These are phyloP conservation scores for Corynascus novoguineensis DNA, from an alignment of 495 filamentous ascomycete genomes.

Conservation along the genomic window DNA sequence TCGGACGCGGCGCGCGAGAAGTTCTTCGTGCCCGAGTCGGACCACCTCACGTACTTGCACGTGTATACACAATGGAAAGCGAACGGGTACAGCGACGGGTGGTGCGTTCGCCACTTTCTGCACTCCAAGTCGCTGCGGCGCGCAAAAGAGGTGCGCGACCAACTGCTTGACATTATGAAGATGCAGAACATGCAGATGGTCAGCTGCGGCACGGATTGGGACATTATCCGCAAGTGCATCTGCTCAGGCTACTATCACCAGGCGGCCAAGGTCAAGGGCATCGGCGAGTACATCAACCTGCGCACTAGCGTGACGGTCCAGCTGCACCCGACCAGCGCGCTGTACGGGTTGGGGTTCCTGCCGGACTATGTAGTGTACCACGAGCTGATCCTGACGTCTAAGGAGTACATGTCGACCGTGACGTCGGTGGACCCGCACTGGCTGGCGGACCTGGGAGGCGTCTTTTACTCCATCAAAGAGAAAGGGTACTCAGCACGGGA, in stretches of 20 bases:
- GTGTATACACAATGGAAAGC: constrained; percentile 94
- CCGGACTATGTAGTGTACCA: constrained; percentile 98
- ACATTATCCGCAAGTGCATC: constrained; percentile 90
- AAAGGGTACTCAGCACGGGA: constrained; percentile 92
- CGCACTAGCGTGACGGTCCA: constrained; percentile 90
- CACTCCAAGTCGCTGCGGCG: constrained; percentile 86
- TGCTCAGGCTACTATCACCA: constrained; percentile 98
- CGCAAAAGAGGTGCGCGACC: constrained; percentile 89
- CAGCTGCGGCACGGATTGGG: constrained; percentile 95
- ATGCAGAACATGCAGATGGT: constrained; percentile 82
- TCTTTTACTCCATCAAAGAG: constrained; percentile 97
- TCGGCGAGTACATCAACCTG: constrained; percentile 95
- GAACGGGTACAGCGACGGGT: constrained; percentile 83
- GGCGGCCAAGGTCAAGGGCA: constrained; percentile 93
- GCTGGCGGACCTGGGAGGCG: constrained; percentile 96
- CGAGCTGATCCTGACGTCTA: constrained; percentile 92
- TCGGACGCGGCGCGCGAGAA: constrained; percentile 95
- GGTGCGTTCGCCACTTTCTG: constrained; percentile 90
- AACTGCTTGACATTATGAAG: constrained; percentile 91
- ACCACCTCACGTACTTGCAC: constrained; percentile 92
- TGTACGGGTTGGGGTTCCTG: constrained; percentile 88
- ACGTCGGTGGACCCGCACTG: constrained; percentile 96
- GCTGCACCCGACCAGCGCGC: constrained; percentile 85
- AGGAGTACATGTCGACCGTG: constrained; percentile 98
- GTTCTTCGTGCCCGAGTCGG: constrained; percentile 96